These are phyloP conservation scores for Juncus effusus DNA, from an alignment of 176 grass and related monocot genomes.

Conservation along the genomic window DNA sequence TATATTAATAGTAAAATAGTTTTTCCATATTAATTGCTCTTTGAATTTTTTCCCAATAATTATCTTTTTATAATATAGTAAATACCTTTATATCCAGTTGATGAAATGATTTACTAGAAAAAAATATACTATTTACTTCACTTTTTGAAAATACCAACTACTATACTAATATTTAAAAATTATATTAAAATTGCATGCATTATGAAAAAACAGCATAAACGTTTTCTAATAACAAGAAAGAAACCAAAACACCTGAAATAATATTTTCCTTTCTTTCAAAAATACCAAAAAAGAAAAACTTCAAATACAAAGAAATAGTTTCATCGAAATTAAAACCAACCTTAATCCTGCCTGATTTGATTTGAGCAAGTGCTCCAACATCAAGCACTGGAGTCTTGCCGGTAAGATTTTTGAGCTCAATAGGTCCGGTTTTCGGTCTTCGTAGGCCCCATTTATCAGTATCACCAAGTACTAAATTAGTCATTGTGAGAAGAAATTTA, in stretches of 20 bases:
- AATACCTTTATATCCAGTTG: too few species aligned
- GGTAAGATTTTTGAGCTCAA: constrained; percentile 91
- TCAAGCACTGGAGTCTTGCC: constrained; percentile 91
- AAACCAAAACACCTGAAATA: neutral
- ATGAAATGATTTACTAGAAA: too few species aligned
- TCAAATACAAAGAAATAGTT: neutral
- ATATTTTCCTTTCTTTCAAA: neutral
- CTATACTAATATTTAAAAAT: too few species aligned
- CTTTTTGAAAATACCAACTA: too few species aligned
- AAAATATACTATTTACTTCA: too few species aligned
- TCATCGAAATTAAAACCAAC: constrained; percentile 26
- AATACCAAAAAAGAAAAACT: neutral
- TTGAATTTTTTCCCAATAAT: too few species aligned
- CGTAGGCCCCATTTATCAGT: constrained; percentile 65
- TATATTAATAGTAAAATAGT: too few species aligned
- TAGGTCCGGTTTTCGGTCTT: constrained; percentile 77
- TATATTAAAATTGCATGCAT: too few species aligned
- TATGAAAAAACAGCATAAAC: neutral
- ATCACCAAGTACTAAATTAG: constrained; percentile 60
- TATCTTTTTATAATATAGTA: too few species aligned
- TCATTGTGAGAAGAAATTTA: constrained; percentile 52
- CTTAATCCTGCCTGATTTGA: constrained; percentile 95
- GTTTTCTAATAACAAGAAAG: neutral
- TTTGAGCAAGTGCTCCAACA: constrained; percentile 64
- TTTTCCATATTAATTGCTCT: too few species aligned